Percentiles rank a stretch among this genome's conserved stretches.
phyloP scores from a whole-genome alignment of 2,329 filamentous ascomycete species.

The Cordyceps tenuipes region DNA sequence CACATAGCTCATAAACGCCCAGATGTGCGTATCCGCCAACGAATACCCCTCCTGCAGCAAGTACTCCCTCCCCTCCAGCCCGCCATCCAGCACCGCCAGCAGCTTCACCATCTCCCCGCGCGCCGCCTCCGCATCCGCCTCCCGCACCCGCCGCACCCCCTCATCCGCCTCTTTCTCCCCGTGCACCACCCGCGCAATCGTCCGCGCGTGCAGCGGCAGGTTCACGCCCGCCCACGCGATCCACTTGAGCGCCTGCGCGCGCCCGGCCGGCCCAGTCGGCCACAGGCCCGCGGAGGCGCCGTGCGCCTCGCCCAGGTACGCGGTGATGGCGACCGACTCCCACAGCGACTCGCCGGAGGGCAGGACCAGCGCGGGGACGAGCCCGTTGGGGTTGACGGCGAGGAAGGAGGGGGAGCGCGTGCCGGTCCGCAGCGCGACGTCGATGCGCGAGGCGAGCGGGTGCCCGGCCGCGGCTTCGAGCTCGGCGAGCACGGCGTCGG shows the following conservation, averaged over 20 bases:
- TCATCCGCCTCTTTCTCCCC: background rate
- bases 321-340: conserved; percentile 14
- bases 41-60: background rate
- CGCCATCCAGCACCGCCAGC: background rate
- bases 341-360: conserved; percentile 3
- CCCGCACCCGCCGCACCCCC: background rate
- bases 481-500: conserved; percentile 10
- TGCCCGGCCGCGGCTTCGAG: conserved; percentile 9
- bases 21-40: conserved; percentile 10
- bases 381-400: conserved; percentile 13
- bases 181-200: background rate
- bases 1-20: conserved; percentile 7
- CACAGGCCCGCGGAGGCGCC: conserved; percentile 6
- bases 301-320: conserved; percentile 7
- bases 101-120: background rate
- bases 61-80: background rate
- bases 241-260: conserved; percentile 13
- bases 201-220: background rate
- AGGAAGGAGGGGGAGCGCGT: conserved; percentile 1
- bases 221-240: conserved; percentile 9
- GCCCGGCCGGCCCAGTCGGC: background rate
- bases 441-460: conserved; percentile 5
- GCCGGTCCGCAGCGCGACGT: background rate
- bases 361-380: conserved; percentile 11
- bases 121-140: background rate